These are phyloP conservation scores for Yamadazyma kanchanaburiensis DNA, from an alignment of 1,139 yeast species.

Conservation along the genomic window DNA sequence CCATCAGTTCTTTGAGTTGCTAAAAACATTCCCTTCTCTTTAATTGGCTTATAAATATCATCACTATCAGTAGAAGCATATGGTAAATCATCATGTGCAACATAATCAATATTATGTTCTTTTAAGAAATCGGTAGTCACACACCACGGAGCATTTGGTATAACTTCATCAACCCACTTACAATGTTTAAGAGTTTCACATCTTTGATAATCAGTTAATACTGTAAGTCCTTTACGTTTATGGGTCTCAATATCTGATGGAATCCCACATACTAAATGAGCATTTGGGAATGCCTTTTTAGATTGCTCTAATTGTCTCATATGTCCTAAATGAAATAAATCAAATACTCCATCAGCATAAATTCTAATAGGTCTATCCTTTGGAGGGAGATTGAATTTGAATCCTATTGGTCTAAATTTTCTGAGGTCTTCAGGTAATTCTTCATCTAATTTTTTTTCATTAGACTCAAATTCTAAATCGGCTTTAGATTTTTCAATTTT, in stretches of 20 bases:
- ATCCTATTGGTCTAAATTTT: constrained; percentile 71
- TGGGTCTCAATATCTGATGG: constrained; percentile 92
- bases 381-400: constrained; percentile 76
- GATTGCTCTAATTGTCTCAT: constrained; percentile 98
- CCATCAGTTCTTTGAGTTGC: constrained; percentile 97
- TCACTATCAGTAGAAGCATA: constrained; percentile 84
- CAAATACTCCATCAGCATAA: constrained; percentile 98
- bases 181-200: constrained; percentile 88
- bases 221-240: constrained; percentile 89
- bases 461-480: constrained; percentile 39
- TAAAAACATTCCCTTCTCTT: constrained; percentile 84
- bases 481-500: constrained; percentile 25
- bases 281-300: constrained; percentile 86
- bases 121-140: constrained; percentile 78
- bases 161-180: constrained; percentile 95
- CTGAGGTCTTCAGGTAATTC: constrained; percentile 61
- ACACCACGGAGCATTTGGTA: constrained; percentile 94
- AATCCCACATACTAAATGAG: constrained; percentile 81
- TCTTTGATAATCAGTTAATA: constrained; percentile 80
- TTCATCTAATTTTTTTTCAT: constrained; percentile 55
- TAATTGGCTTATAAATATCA: constrained; percentile 90
- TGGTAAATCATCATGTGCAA: constrained; percentile 96
- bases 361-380: constrained; percentile 81
- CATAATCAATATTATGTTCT: constrained; percentile 85
- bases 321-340: constrained; percentile 92